Percentiles rank a stretch among this genome's conserved stretches.
These are phyloP conservation scores for Blepharisma stoltei DNA, from an alignment of 73 alveolate species.

Conservation along the genomic window DNA sequence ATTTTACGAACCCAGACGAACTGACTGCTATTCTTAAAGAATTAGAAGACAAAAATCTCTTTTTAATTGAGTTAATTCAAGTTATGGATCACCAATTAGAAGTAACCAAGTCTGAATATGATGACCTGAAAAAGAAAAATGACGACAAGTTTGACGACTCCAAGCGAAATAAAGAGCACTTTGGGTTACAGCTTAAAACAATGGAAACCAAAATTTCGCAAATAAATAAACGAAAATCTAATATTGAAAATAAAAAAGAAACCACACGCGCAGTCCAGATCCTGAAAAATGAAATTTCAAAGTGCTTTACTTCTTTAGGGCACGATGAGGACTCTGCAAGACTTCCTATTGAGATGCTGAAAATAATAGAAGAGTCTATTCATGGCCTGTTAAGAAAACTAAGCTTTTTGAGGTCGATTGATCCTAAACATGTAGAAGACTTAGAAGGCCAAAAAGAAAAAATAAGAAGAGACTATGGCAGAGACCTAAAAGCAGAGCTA, in stretches of 20 bases:
- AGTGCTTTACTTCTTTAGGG: not conserved
- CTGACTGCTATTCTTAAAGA: not conserved
- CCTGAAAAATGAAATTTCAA: not conserved
- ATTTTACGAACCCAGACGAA: conserved; percentile 1
- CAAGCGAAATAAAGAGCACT: not conserved
- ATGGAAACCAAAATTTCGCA: not conserved
- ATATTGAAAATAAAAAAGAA: not conserved
- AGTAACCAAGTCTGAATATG: not conserved
- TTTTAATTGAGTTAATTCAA: not conserved
- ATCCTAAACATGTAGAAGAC: not conserved
- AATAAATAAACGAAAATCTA: not conserved
- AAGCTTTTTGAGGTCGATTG: not conserved
- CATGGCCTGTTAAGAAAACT: not conserved
- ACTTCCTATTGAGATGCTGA: conserved; percentile 21
- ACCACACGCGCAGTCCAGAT: not conserved
- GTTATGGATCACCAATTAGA: conserved; percentile 13
- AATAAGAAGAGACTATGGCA: not conserved
- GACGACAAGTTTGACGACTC: not conserved
- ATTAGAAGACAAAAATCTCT: conserved; percentile 42
- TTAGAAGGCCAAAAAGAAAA: conserved; percentile 1
- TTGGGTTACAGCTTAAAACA: not conserved
- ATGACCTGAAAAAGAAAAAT: not conserved
- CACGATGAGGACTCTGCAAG: not conserved
- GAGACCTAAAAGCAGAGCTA: not conserved
- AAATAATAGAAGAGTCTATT: not conserved